Evolutionary conservation across 2,329 filamentous ascomycete species (phyloP), one percentile per base, ranked within the genome.

Genomic region (Aotearoamyces nothofagi): DNA sequence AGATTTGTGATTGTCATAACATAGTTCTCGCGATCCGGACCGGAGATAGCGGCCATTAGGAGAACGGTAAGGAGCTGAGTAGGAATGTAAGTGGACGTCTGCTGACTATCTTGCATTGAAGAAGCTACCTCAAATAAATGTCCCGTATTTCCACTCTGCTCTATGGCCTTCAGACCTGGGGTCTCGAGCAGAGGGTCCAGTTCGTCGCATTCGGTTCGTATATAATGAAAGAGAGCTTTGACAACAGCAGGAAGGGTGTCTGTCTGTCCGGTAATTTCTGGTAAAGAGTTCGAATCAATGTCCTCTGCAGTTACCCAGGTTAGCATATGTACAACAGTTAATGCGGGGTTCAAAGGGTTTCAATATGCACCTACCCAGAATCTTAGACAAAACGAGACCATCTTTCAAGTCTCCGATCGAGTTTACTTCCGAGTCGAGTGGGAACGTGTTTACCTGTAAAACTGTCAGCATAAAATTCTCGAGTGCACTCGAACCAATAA

Each of bases 21-120:
- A 43, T 71, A 73, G 42, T 55, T 55, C 17, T 58, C 57, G 32
- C 61, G 61, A 30, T 69, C 63, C 15, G 67, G 62, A 9, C 70
- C 71, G 44, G 65, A 61, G 37, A 73, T 64, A 15, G 69, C 69
- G n/a, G 62, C 63, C 33, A 73, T 63, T 13, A 78, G 57, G 45
- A 78, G 62, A 31, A 78, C 58, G 33, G 69, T 69, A 23, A 78
- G 55, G 28, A 78, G 56, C 57, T 76, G 56, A 13, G 33, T n/a
- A 17, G 24, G 26, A n/a, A 31, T 33, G 37, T 50, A 27, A 49
- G 38, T 39, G 27, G 38, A 17, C 17, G n/a, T 22, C 16, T 20
- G 10, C 32, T 16, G 9, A 5, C 4, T 19, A 15, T 10, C 14
- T 3, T 15, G 17, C 14, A 27, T 6, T 5, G n/a, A 5, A 15